Percentiles rank a stretch among this genome's conserved stretches.
Evolutionary conservation across 1,284 basidiomycete species (phyloP).

Genomic region (Amylostereum areolatum): DNA sequence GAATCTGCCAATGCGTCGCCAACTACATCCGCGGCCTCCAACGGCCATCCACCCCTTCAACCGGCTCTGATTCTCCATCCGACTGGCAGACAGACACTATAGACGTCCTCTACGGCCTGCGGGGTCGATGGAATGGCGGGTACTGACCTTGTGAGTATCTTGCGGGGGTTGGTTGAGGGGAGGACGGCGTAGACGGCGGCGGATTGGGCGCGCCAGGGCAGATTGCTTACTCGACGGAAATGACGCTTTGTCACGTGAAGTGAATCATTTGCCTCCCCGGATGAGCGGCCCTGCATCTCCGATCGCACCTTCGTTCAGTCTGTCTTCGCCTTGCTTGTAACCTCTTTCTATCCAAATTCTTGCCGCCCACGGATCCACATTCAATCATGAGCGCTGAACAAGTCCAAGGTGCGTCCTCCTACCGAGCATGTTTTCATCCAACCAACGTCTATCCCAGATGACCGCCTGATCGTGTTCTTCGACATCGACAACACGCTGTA

Average conservation of each 20-base stretch:
- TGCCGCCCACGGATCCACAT: neutral
- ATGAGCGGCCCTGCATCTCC: too few relatives aligned
- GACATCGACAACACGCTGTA: constrained; percentile 89
- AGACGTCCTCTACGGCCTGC: too few relatives aligned
- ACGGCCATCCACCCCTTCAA: constrained; percentile 11
- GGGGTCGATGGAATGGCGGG: too few relatives aligned
- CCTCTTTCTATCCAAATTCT: neutral
- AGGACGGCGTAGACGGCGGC: too few relatives aligned
- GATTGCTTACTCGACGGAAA: too few relatives aligned
- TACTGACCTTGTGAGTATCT: too few relatives aligned
- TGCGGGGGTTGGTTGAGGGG: too few relatives aligned
- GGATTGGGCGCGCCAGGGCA: too few relatives aligned
- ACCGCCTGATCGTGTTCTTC: constrained; percentile 65
- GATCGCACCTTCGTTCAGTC: too few relatives aligned
- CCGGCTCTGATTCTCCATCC: neutral
- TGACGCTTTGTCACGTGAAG: too few relatives aligned
- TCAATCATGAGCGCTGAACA: constrained; percentile 8
- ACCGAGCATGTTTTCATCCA: neutral
- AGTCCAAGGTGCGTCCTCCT: constrained; percentile 3
- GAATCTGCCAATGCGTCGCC: constrained; percentile 26
- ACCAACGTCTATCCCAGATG: constrained; percentile 29
- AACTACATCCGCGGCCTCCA: constrained; percentile 7
- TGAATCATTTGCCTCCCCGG: too few relatives aligned
- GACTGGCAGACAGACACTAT: constrained; percentile 6
- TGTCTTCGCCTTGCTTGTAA: too few relatives aligned